Percentiles rank a stretch among this genome's conserved stretches.
These are phyloP conservation scores for Penicillium desertorum DNA, from an alignment of 495 filamentous ascomycete genomes.

Conservation along the genomic window DNA sequence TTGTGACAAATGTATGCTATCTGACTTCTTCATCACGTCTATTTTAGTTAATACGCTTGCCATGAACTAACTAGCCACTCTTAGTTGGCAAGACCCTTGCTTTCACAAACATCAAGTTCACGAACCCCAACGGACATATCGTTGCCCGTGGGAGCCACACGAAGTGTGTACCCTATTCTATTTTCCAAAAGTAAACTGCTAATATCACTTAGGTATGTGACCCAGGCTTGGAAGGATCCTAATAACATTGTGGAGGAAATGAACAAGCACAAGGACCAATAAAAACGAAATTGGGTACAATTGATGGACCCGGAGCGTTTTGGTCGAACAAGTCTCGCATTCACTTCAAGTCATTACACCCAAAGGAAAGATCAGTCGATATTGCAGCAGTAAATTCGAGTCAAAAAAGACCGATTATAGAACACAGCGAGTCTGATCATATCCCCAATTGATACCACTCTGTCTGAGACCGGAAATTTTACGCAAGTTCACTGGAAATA, in stretches of 20 bases:
- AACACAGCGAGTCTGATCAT: background rate
- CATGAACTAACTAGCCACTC: constrained; percentile 8
- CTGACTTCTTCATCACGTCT: background rate
- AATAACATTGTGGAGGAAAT: constrained; percentile 58
- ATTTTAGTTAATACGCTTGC: background rate
- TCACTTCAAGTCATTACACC: background rate
- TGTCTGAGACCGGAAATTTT: background rate
- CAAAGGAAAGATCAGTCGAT: background rate
- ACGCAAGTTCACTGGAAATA: background rate
- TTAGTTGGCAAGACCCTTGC: constrained; percentile 91
- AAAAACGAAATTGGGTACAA: too few species aligned
- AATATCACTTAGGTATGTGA: constrained; percentile 50
- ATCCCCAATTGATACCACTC: background rate
- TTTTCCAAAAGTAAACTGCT: background rate
- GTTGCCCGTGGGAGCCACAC: constrained; percentile 93
- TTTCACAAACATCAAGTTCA: constrained; percentile 80
- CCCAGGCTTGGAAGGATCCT: constrained; percentile 58
- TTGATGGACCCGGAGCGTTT: background rate
- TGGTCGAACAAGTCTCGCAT: background rate
- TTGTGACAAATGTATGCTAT: constrained; percentile 78
- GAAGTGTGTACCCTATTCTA: constrained; percentile 59
- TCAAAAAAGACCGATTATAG: background rate
- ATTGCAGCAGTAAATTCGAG: background rate
- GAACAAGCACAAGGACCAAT: constrained; percentile 22
- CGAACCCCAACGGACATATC: constrained; percentile 70